Evolutionary conservation across 2,329 filamentous ascomycete genomes (phyloP).

Genomic region (Phaeosphaeria sp.): DNA sequence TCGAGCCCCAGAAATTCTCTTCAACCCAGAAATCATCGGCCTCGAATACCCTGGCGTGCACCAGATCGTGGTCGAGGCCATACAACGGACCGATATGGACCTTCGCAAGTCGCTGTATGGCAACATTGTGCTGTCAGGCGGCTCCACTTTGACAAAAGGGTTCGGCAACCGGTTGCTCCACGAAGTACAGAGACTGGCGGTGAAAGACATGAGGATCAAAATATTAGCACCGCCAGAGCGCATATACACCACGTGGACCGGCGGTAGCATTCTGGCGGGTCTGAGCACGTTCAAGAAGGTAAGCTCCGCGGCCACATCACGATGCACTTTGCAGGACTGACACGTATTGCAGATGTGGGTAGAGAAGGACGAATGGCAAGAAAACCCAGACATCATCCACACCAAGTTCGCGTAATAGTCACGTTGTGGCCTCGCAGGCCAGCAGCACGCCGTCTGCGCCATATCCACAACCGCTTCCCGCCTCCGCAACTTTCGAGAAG

Average conservation of each 20-base stretch:
- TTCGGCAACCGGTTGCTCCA: constrained; percentile 92
- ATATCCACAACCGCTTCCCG: constrained; percentile 38
- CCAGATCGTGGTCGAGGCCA: constrained; percentile 96
- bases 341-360: constrained; percentile 86
- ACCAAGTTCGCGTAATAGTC: constrained; percentile 83
- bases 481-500: constrained; percentile 39
- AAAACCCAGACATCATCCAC: constrained; percentile 98
- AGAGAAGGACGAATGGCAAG: constrained; percentile 99
- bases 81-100: constrained; percentile 93
- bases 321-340: constrained; percentile 28
- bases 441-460: constrained; percentile 20
- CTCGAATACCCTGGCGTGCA: constrained; percentile 97
- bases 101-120: constrained; percentile 91
- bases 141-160: constrained; percentile 93
- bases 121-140: constrained; percentile 96
- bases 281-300: constrained; percentile 99
- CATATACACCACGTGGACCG: constrained; percentile 99
- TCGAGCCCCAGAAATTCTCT: constrained; percentile 94
- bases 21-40: constrained; percentile 95
- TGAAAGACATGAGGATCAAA: constrained; percentile 99
- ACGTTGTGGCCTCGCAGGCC: constrained; percentile 28
- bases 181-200: constrained; percentile 90
- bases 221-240: constrained; percentile 97
- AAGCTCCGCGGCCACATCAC: constrained; percentile 39
- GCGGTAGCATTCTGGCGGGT: constrained; percentile 94